phyloP scores from a whole-genome alignment of 2,329 filamentous ascomycete genomes.

The Diaporthe aspalathi region DNA sequence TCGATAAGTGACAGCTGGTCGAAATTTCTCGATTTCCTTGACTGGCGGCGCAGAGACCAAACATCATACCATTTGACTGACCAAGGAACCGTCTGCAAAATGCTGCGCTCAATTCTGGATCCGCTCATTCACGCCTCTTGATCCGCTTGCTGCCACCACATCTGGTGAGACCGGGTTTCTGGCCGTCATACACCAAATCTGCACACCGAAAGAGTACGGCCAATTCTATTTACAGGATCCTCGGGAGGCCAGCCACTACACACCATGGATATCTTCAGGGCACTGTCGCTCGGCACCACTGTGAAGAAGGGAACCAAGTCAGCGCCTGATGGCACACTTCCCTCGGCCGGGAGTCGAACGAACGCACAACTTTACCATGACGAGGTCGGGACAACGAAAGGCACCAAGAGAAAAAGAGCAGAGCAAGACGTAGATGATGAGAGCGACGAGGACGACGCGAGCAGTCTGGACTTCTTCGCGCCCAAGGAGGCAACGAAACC shows the following conservation, averaged over 20 bases:
- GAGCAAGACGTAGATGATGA: constrained; percentile 52
- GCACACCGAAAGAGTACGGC: background rate
- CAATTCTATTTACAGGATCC: background rate
- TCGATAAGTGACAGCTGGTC: constrained; percentile 32
- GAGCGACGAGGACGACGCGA: constrained; percentile 50
- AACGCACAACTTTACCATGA: constrained; percentile 80
- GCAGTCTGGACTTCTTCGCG: constrained; percentile 71
- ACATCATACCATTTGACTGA: background rate
- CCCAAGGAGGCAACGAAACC: constrained; percentile 45
- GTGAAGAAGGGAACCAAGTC: constrained; percentile 55
- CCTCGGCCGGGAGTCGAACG: constrained; percentile 71
- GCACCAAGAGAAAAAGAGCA: constrained; percentile 67
- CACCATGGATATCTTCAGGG: constrained; percentile 77
- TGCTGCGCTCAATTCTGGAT: background rate
- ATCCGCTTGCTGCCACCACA: background rate
- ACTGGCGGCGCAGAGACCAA: background rate
- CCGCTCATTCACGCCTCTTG: background rate
- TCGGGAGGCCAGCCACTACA: background rate
- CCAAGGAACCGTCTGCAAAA: background rate
- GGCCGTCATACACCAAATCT: background rate
- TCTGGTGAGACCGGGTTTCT: background rate
- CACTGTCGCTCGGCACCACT: constrained; percentile 78
- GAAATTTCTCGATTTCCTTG: constrained; percentile 37
- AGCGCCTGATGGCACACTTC: constrained; percentile 54
- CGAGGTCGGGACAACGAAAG: constrained; percentile 54